Percentiles rank a stretch among this genome's conserved stretches.
These are phyloP conservation scores for Pseudocercospora pini-densiflorae DNA, from an alignment of 2,329 filamentous ascomycete species.

Conservation along the genomic window DNA sequence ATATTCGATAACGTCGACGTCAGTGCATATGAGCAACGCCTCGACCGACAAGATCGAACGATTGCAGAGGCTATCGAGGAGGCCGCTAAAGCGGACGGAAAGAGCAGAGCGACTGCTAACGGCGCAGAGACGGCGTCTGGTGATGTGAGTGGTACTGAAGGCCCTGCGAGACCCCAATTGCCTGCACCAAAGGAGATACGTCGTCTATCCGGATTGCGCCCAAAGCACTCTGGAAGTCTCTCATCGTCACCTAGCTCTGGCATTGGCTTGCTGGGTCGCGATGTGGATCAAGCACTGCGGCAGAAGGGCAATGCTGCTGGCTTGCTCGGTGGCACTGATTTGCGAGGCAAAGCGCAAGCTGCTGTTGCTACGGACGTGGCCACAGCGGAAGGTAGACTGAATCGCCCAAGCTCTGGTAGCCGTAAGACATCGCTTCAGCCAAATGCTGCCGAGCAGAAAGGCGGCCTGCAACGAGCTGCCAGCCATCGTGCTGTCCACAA, in stretches of 20 bases:
- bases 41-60: constrained; percentile 54
- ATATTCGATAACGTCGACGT: constrained; percentile 79
- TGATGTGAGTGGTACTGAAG: constrained; percentile 12
- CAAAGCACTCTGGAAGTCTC: constrained; percentile 36
- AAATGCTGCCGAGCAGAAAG: constrained; percentile 31
- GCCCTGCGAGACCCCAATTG: not conserved
- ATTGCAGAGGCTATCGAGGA: constrained; percentile 91
- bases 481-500: constrained; percentile 61
- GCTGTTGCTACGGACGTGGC: constrained; percentile 67
- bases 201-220: constrained; percentile 24
- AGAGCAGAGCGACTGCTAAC: not conserved
- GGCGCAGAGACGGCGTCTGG: not conserved
- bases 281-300: constrained; percentile 44
- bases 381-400: constrained; percentile 68
- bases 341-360: constrained; percentile 62
- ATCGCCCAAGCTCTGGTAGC: constrained; percentile 50
- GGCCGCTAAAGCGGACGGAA: constrained; percentile 51
- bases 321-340: constrained; percentile 62
- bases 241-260: constrained; percentile 43
- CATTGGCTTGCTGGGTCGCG: constrained; percentile 36
- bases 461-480: constrained; percentile 22
- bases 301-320: constrained; percentile 63
- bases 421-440: constrained; percentile 35
- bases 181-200: constrained; percentile 17
- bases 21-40: constrained; percentile 51